These are phyloP conservation scores for Tuber microsphaerosporum DNA, from an alignment of 495 filamentous ascomycete genomes.

Conservation along the genomic window DNA sequence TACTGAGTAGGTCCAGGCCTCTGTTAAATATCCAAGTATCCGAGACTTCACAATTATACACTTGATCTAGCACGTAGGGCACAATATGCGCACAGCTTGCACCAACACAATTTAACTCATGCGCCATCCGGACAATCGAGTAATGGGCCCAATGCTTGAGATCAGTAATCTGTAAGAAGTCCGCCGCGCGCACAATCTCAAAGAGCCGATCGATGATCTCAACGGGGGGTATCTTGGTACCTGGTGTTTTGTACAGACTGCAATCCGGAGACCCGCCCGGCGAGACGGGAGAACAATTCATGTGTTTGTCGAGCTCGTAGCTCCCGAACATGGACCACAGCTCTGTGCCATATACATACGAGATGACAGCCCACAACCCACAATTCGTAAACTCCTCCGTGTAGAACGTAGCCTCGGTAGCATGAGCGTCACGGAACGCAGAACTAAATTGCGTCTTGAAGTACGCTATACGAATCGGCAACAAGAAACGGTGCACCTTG, in stretches of 20 bases:
- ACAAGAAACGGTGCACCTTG: constrained; percentile 29
- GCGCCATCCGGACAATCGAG: constrained; percentile 26
- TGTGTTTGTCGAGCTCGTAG: constrained; percentile 15
- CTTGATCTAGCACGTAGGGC: constrained; percentile 21
- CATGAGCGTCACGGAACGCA: constrained; percentile 25
- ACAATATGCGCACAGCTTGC: constrained; percentile 24
- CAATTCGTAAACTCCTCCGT: constrained; percentile 30
- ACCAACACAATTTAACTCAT: constrained; percentile 24
- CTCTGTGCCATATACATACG: constrained; percentile 14
- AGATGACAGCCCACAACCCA: constrained; percentile 20
- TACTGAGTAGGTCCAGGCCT: neutral
- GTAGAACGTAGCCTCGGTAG: constrained; percentile 21
- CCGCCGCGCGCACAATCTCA: constrained; percentile 27
- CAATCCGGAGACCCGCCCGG: constrained; percentile 6
- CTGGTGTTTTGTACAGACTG: constrained; percentile 4
- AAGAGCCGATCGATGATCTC: constrained; percentile 28
- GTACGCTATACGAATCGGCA: constrained; percentile 28
- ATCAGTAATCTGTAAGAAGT: constrained; percentile 24
- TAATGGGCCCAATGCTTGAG: constrained; percentile 32
- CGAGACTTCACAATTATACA: constrained; percentile 22
- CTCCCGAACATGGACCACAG: constrained; percentile 10
- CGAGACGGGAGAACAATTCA: constrained; percentile 10
- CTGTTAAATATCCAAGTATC: constrained; percentile 32
- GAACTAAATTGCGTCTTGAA: constrained; percentile 28
- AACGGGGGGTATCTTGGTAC: constrained; percentile 10